phyloP scores from a whole-genome alignment of 164 flowering plant species.

The Cinnamomum micranthum region DNA sequence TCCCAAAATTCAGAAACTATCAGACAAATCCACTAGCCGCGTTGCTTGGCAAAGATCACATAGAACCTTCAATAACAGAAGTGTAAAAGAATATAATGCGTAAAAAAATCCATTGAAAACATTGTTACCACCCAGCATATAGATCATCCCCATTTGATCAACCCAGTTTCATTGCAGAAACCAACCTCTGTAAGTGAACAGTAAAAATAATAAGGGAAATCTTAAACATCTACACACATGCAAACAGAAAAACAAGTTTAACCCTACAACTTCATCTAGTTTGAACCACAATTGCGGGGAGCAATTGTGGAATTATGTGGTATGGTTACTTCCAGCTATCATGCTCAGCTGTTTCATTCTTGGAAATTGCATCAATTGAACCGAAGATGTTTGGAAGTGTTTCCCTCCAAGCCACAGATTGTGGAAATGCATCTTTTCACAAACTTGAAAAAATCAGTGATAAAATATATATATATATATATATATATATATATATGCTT shows the following conservation, averaged over 20 bases:
- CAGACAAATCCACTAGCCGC: background rate
- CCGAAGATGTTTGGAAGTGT: too few relatives aligned
- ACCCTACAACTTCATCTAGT: background rate
- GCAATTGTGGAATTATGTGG: background rate
- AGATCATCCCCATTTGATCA: background rate
- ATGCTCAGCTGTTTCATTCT: background rate
- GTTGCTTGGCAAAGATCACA: background rate
- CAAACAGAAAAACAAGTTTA: background rate
- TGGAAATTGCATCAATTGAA: too few relatives aligned
- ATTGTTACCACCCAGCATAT: background rate
- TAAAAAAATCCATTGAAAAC: background rate
- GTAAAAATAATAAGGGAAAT: background rate
- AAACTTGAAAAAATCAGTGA: too few relatives aligned
- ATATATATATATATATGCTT: background rate
- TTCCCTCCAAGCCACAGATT: too few relatives aligned
- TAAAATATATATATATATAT: too few relatives aligned
- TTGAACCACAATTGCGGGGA: background rate
- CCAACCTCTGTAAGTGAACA: background rate
- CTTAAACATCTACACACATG: background rate
- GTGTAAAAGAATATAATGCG: background rate
- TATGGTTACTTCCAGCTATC: background rate
- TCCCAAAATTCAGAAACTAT: background rate
- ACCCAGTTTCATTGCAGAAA: background rate
- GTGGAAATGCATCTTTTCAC: too few relatives aligned
- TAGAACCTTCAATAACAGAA: background rate